Evolutionary conservation across 2,329 filamentous ascomycete genomes (phyloP).

Genomic region (Hypoxylon sp.): DNA sequence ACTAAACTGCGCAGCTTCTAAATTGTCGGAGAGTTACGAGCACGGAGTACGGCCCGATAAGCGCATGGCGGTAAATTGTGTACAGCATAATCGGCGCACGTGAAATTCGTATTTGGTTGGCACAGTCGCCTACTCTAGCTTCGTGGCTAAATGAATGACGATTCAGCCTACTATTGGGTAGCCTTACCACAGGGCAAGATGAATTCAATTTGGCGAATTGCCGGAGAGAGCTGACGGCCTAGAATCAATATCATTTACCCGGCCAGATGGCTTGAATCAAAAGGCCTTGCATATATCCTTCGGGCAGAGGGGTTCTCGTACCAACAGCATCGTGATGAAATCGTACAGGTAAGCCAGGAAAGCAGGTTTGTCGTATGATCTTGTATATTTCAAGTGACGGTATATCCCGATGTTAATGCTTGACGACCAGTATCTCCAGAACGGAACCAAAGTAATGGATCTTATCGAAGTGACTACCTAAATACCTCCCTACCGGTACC

Average conservation of each 20-base stretch:
- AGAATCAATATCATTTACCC: conserved; percentile 33
- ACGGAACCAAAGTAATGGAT: not conserved
- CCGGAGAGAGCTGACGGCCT: not conserved
- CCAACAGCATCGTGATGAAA: not conserved
- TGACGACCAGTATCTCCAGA: not conserved
- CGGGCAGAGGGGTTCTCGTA: conserved; percentile 17
- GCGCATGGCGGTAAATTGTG: conserved; percentile 27
- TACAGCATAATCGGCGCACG: conserved; percentile 16
- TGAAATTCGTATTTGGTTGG: conserved; percentile 4
- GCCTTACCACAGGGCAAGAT: conserved; percentile 16
- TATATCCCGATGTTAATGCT: conserved; percentile 4
- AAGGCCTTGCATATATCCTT: not conserved
- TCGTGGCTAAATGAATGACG: conserved; percentile 26
- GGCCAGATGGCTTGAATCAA: conserved; percentile 12
- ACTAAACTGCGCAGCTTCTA: conserved; percentile 4
- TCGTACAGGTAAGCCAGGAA: not conserved
- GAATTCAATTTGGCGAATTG: conserved; percentile 2
- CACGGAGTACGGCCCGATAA: conserved; percentile 32
- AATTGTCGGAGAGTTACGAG: not conserved
- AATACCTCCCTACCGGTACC: too few species aligned
- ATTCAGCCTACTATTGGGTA: conserved; percentile 28
- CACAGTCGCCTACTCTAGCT: not conserved
- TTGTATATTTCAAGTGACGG: conserved; percentile 14
- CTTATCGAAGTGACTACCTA: not conserved
- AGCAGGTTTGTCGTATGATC: conserved; percentile 8